Percentiles rank a stretch among this genome's conserved stretches.
Evolutionary conservation across 805 yeast genomes (phyloP).

Genomic region (Barnettozyma salicaria): DNA sequence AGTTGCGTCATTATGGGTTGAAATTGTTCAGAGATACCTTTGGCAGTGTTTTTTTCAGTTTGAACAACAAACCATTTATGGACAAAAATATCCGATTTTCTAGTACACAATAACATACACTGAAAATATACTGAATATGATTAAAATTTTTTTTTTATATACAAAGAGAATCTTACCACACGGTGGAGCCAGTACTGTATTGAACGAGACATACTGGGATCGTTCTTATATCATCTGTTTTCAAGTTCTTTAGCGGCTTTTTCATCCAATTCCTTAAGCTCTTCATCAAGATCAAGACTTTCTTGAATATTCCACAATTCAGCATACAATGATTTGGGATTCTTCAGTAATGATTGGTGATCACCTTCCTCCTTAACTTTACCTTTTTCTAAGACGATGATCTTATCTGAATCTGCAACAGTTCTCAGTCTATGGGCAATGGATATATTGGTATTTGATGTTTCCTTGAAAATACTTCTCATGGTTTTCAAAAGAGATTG

Average conservation of each 20-base stretch:
- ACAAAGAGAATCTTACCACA: not conserved
- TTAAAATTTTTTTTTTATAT: no score
- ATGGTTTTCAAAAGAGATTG: slow-evolving; percentile 76
- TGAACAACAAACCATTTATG: not conserved
- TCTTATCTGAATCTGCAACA: slow-evolving; percentile 89
- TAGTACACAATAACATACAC: not conserved
- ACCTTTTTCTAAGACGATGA: slow-evolving; percentile 79
- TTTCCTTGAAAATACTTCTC: slow-evolving; percentile 52
- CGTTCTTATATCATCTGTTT: no score
- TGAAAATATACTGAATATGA: no score
- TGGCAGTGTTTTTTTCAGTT: not conserved
- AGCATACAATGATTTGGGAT: slow-evolving; percentile 57
- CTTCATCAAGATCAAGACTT: slow-evolving; percentile 47
- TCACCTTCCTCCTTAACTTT: slow-evolving; percentile 82
- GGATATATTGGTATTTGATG: slow-evolving; percentile 68
- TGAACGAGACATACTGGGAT: no score
- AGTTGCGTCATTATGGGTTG: slow-evolving; percentile 1
- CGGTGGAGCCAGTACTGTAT: no score
- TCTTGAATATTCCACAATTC: slow-evolving; percentile 93
- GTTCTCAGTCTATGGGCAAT: slow-evolving; percentile 94
- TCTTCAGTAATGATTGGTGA: slow-evolving; percentile 55
- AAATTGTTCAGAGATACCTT: no score
- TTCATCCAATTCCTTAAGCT: slow-evolving; percentile 8
- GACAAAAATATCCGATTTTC: slow-evolving; percentile 3
- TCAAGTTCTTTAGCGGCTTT: slow-evolving; percentile 5